These are phyloP conservation scores for Corylus americana DNA, from an alignment of 306 rosid genomes.

Conservation along the genomic window DNA sequence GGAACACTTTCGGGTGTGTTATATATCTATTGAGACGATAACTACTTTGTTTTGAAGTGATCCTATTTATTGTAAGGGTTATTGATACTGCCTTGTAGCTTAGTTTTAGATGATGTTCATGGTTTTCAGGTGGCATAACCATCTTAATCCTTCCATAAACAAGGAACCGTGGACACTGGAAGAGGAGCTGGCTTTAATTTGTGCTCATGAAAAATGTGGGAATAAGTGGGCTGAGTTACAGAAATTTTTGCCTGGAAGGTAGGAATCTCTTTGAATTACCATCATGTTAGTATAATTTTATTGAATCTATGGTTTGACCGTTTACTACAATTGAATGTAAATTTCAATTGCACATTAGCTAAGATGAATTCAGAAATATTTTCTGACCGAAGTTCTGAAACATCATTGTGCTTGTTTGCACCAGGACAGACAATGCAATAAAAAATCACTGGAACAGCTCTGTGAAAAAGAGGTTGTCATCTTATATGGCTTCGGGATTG, in stretches of 20 bases:
- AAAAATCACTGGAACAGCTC: constrained; percentile 99
- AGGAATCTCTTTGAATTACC: neutral
- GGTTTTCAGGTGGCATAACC: constrained; percentile 91
- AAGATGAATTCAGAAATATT: neutral
- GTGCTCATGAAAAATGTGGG: constrained; percentile 89
- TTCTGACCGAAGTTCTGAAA: constrained; percentile 8
- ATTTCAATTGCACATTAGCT: neutral
- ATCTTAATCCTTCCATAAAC: constrained; percentile 93
- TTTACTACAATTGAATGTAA: neutral
- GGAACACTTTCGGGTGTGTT: no score
- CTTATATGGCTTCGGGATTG: constrained; percentile 89
- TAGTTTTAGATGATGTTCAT: neutral
- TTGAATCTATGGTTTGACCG: neutral
- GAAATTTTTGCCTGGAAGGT: constrained; percentile 95
- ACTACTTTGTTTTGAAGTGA: neutral
- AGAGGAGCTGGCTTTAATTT: constrained; percentile 89
- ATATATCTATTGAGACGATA: neutral
- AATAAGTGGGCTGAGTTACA: constrained; percentile 98
- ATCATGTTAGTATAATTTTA: neutral
- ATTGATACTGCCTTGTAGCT: neutral
- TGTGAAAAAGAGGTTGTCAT: constrained; percentile 92
- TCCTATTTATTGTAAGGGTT: neutral
- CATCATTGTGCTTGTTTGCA: constrained; percentile 37
- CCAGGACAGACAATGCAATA: constrained; percentile 99
- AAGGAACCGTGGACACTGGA: constrained; percentile 99